Evolutionary conservation across 2,329 filamentous ascomycete species (phyloP), one percentile per base, ranked within the genome.

Genomic region (Raffaelea albimanens): DNA sequence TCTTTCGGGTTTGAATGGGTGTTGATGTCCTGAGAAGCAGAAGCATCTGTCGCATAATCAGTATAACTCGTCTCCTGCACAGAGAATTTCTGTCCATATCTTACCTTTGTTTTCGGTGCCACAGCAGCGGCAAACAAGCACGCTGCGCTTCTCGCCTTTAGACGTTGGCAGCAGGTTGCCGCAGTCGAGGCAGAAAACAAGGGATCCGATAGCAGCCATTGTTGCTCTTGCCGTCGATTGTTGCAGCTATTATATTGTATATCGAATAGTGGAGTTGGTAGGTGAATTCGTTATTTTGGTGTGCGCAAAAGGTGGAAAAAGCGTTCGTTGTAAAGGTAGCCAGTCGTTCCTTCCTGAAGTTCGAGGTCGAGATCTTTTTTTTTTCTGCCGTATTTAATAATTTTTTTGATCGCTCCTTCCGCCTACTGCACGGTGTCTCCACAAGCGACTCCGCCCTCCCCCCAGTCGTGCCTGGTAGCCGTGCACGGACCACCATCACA

Each of bases 101-200:
- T 82, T 79, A 94, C 88, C 88, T 82, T 79, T 83, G 62, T 91
- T 95, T 60, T 86, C 78, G 38, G 86, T 80, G 52, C 86, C 87
- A 64, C 91, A 97, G 63, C 90, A 83, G 58, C 87, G 85, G 72
- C 91, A 98, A 55, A 76, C 74, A 49, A 97, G 69, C 49, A 85
- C 76, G 48, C 85, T 84, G 61, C 88, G 85, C 56, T 80, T 75
- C 50, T 82, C 83, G 51, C 86, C 87, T 53, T 83, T 84, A 42
- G 86, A 88, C 45, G 83, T 78, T 46, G 93, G 88, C 38, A 97
- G 72, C 3, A 96, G 75, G 63, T 95, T 95, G 52, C 91, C 91
- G 65, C 91, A 97, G 63, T 90, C 87, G 46, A 77, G 87, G 71
- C 91, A 97, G 66, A 97, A 97, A 33, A 95, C 83, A 38, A 97